These are phyloP conservation scores for Mycosarcoma maydis DNA, from an alignment of 1,284 basidiomycete species.

Conservation along the genomic window DNA sequence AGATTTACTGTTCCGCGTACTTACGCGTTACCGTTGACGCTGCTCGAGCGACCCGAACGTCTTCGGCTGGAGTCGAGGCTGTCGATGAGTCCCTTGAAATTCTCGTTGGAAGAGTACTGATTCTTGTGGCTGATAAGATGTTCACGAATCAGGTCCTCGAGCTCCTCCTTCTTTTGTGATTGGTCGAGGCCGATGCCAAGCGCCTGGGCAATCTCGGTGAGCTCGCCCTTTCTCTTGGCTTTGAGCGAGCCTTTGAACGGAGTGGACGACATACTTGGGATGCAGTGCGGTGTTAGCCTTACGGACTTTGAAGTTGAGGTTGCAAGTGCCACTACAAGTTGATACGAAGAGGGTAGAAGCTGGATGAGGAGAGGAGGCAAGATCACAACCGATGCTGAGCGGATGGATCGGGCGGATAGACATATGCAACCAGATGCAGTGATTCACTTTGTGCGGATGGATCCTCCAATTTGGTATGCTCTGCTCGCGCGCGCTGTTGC, in stretches of 20 bases:
- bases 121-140: slow-evolving; percentile 47
- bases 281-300: not conserved
- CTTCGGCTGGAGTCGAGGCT: slow-evolving; percentile 47
- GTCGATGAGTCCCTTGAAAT: slow-evolving; percentile 53
- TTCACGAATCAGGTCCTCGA: slow-evolving; percentile 51
- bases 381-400: slow-evolving; percentile 15
- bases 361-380: not conserved
- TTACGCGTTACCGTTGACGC: slow-evolving; percentile 45
- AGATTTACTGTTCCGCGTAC: slow-evolving; percentile 1
- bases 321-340: too few relatives aligned
- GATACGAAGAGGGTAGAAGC: not conserved
- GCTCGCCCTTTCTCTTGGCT: slow-evolving; percentile 55
- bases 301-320: not conserved
- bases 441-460: slow-evolving; percentile 19
- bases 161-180: slow-evolving; percentile 50
- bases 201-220: slow-evolving; percentile 53
- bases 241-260: slow-evolving; percentile 54
- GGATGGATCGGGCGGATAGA: slow-evolving; percentile 32
- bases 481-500: too few relatives aligned
- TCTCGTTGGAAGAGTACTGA: slow-evolving; percentile 33
- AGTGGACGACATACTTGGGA: slow-evolving; percentile 35
- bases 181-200: slow-evolving; percentile 47
- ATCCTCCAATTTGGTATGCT: too few relatives aligned
- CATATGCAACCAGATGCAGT: slow-evolving; percentile 8
- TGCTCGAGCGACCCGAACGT: slow-evolving; percentile 44